Conservation (phyloP, 345 rosid genomes). For the Brassica nigra region DNA sequence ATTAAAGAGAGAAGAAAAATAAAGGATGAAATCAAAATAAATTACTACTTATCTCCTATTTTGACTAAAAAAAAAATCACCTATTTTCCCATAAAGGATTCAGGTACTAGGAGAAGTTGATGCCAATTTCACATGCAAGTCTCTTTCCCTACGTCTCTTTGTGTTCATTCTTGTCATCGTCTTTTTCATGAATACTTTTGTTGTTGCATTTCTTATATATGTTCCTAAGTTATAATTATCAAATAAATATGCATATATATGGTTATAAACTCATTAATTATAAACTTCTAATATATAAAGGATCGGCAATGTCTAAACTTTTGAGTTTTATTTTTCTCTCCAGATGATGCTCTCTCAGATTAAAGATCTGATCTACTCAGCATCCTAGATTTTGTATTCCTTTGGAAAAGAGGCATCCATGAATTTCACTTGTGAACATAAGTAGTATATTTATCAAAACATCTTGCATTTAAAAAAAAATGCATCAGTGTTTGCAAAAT, state of each 20-base stretch:
- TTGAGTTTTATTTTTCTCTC: neutral
- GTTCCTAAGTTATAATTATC: neutral
- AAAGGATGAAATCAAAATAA: slow-evolving; percentile 14
- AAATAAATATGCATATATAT: neutral
- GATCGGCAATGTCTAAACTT: neutral
- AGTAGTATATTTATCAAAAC: neutral
- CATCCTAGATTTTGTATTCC: neutral
- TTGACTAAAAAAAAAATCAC: too few relatives aligned
- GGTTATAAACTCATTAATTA: neutral
- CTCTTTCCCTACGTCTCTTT: slow-evolving; percentile 36
- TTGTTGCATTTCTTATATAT: neutral
- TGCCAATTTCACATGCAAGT: slow-evolving; percentile 38
- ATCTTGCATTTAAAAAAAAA: neutral
- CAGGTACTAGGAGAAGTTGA: slow-evolving; percentile 36
- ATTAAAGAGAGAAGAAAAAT: neutral
- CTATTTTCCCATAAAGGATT: slow-evolving; percentile 29
- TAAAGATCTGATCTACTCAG: neutral
- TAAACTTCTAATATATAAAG: neutral
- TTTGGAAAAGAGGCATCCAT: neutral
- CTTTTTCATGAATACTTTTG: slow-evolving; percentile 21
- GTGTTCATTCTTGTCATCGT: slow-evolving; percentile 8
- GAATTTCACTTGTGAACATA: neutral
- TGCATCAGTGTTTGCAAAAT: neutral
- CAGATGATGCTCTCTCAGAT: neutral
- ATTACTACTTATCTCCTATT: neutral